These are phyloP conservation scores for Acanthamoeba divionensis DNA, from an alignment of 208 protist genomes.

Conservation along the genomic window DNA sequence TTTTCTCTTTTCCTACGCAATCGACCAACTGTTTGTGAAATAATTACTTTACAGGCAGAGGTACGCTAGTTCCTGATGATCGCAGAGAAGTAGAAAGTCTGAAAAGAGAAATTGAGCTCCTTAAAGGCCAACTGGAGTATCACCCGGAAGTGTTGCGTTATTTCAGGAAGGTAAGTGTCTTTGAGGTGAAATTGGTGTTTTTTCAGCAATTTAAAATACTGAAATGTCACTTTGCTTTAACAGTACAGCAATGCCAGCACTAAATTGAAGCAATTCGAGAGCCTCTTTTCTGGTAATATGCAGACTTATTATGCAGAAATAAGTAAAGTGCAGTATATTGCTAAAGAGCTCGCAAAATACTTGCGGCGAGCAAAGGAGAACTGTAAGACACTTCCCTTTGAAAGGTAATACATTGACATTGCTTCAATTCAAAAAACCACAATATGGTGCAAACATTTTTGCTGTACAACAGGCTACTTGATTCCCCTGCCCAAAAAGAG, in stretches of 20 bases:
- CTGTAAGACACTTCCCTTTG: no score
- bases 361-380: neutral
- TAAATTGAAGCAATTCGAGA: slow-evolving; percentile 24
- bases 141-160: slow-evolving; percentile 39
- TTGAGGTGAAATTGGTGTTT: no score
- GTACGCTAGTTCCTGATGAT: neutral
- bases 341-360: slow-evolving; percentile 28
- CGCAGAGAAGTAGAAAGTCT: neutral
- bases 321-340: neutral
- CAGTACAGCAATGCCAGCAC: no score
- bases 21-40: neutral
- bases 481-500: neutral
- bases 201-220: no score
- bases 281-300: slow-evolving; percentile 12
- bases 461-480: neutral
- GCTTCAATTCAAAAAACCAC: no score
- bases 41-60: neutral
- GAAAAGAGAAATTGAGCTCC: neutral
- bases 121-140: neutral
- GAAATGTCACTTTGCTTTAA: no score
- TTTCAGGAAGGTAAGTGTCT: no score
- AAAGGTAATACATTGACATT: no score
- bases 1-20: neutral
- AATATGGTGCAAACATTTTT: no score
- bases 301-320: slow-evolving; percentile 7